Evolutionary conservation across 1,139 yeast genomes (phyloP), one percentile per base, ranked within the genome.

Genomic region (Pichia sp.): DNA sequence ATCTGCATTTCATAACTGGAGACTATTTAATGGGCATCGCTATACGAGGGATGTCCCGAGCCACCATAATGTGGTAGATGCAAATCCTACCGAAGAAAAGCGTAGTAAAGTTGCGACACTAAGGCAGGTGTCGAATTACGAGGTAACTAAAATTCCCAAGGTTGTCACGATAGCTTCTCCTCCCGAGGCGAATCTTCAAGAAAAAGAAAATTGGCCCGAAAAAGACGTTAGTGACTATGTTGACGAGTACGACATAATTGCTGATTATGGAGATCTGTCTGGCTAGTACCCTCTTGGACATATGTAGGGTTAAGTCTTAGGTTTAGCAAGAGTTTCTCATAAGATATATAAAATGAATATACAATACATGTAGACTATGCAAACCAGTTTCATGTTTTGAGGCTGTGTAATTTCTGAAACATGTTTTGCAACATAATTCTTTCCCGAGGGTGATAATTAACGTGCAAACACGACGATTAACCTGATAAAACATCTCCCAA

Each of bases 231-330:
- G n/a, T 44, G n/a, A 18, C 13, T 46, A 39, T n/a, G 37, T 40
- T 16, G 49, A 58, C 40, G 60, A 55, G 21, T 54, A 53, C 48
- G 55, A 55, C 23, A 56, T 58, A 12, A 55, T 58, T 46, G 54
- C 61, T 16, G 55, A 55, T 26, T 60, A 58, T 41, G 48, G 45
- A 43, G 39, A 41, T 25, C 41, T 39, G 41, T 39, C 37, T 31
- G 37, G n/a, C 16, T 31, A 18, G n/a, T 12, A 31, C 37, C 10
- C n/a, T n/a, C 6, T 12, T 3, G n/a, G 37, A 7, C 10, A n/a
- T 31, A 18, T n/a, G n/a, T 31, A 10, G 37, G n/a, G n/a, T 31
- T n/a, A 7, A 18, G 37, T 13, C 37, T n/a, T 31, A n/a, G 10
- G 18, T 31, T 31, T n/a, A 13, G 18, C n/a, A 31, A 31, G 13